Evolutionary conservation across 768 basidiomycete genomes (phyloP).

Genomic region (Pilatotrama ljubarskyi): DNA sequence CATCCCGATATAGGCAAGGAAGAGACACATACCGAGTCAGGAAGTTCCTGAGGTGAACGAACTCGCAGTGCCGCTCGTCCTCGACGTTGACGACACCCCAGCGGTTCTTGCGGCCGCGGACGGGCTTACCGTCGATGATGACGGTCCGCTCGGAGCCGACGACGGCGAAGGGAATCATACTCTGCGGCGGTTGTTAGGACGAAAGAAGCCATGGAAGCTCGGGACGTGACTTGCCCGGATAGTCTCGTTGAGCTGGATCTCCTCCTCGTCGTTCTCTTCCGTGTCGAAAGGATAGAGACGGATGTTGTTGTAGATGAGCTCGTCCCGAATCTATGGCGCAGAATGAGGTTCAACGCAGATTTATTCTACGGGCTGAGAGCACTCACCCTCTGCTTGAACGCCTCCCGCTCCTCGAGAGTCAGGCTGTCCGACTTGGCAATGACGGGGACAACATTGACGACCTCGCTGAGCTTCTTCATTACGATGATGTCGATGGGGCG

Average conservation of each 20-base stretch:
- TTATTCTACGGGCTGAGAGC: conserved; percentile 5
- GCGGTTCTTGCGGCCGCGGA: conserved; percentile 94
- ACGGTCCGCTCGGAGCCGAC: conserved; percentile 97
- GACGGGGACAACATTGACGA: conserved; percentile 99
- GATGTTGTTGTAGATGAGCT: conserved; percentile 89
- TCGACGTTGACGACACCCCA: conserved; percentile 99
- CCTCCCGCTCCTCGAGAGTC: conserved; percentile 88
- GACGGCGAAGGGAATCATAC: conserved; percentile 94
- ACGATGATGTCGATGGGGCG: conserved; percentile 97
- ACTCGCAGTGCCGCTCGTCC: conserved; percentile 96
- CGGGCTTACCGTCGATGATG: conserved; percentile 92
- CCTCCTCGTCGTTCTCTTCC: conserved; percentile 93
- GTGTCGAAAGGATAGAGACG: conserved; percentile 96
- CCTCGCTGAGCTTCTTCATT: conserved; percentile 98
- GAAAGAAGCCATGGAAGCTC: background rate
- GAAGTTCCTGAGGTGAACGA: conserved; percentile 96
- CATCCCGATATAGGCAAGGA: too few species aligned
- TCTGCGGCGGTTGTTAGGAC: conserved; percentile 44
- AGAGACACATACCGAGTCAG: conserved; percentile 66
- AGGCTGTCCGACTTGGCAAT: conserved; percentile 97
- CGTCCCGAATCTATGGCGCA: conserved; percentile 77
- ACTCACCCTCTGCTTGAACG: conserved; percentile 87
- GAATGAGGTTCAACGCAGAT: background rate
- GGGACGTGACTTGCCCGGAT: conserved; percentile 58
- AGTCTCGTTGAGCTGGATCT: conserved; percentile 82